These are phyloP conservation scores for Macrolepiota fuliginosa DNA, from an alignment of 768 basidiomycete species.

Conservation along the genomic window DNA sequence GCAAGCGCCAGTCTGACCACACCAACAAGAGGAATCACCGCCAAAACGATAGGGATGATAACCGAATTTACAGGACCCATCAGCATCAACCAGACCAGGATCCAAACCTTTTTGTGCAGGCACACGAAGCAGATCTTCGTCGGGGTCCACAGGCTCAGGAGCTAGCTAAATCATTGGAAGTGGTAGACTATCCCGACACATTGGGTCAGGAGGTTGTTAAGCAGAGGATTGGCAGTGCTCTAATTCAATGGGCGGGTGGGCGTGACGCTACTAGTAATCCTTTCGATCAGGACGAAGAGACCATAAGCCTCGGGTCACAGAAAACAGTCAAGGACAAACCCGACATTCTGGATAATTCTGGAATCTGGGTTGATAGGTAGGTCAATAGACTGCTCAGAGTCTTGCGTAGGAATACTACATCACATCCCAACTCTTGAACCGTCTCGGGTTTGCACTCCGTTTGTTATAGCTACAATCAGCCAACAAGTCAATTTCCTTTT, in stretches of 20 bases:
- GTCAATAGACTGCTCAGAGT: constrained; percentile 26
- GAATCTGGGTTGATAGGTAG: constrained; percentile 84
- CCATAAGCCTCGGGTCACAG: constrained; percentile 11
- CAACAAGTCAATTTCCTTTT: constrained; percentile 25
- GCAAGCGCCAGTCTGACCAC: constrained; percentile 7
- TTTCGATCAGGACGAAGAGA: constrained; percentile 22
- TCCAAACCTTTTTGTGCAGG: constrained; percentile 50
- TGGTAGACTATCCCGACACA: constrained; percentile 18
- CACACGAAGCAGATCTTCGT: constrained; percentile 74
- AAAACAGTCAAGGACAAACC: background rate
- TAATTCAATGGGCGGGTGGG: constrained; percentile 30
- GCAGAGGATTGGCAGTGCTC: constrained; percentile 28
- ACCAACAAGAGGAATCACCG: background rate
- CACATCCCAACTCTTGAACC: background rate
- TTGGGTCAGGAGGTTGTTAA: constrained; percentile 12
- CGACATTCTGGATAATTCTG: constrained; percentile 18
- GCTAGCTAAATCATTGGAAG: constrained; percentile 38
- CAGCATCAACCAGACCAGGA: constrained; percentile 22
- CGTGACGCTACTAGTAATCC: background rate
- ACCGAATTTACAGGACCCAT: background rate
- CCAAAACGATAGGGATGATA: background rate
- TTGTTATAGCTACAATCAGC: constrained; percentile 4
- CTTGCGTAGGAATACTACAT: background rate
- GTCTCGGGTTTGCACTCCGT: background rate
- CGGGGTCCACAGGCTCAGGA: constrained; percentile 44